Base-by-base conservation (phyloP, 2,329 filamentous ascomycete genomes). In the Pseudocercospora crystallina region DNA sequence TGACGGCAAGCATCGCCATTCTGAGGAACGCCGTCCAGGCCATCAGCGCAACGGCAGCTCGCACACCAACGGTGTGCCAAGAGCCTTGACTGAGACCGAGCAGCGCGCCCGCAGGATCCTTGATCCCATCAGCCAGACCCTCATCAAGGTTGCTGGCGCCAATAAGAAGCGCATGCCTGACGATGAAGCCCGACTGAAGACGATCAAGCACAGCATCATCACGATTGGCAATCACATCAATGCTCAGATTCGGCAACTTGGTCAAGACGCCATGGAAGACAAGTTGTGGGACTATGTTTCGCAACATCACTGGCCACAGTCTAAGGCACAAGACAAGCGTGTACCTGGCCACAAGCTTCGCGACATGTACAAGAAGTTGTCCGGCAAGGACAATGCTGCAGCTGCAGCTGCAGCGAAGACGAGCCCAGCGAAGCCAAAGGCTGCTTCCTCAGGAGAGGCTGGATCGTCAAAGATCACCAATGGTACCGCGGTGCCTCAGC, bases 161-260 rank as follows among this genome's bases (percentile, higher is more conserved):
- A 86, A 81, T 2, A 81, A 80, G 58, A 82, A 83, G 58, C 79
- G 79, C 43, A 80, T 84, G 54, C 82, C 81, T 47, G 81, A 79
- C 26, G 80, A 81, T 61, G 83, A 84, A 58, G 77, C 81, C 45
- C 77, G 84, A 38, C 79, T 84, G 15, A 78, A 75, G 61, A 77
- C 84, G 37, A 80, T 86, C 63, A 84, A 83, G 60, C 72, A 74
- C 26, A 80, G 85, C 62, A 70, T 86, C 33, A 73, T 84, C 36
- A 76, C 76, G 4, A 83, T 86, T 65, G 84, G 84, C 46, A 78
- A 80, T 49, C 85, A 84, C 61, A 79, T 86, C 54, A 77, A 80
- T 43, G 71, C 74, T 29, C 69, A 76, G 31, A 73, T 63, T 5
- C 51, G 55, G 13, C 59, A 65, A 39, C 54, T 59, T 39, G 57